Evolutionary conservation across 352 stramenopile species (phyloP), one percentile per base, ranked within the genome.

Genomic region (Paralagenidium karlingii): DNA sequence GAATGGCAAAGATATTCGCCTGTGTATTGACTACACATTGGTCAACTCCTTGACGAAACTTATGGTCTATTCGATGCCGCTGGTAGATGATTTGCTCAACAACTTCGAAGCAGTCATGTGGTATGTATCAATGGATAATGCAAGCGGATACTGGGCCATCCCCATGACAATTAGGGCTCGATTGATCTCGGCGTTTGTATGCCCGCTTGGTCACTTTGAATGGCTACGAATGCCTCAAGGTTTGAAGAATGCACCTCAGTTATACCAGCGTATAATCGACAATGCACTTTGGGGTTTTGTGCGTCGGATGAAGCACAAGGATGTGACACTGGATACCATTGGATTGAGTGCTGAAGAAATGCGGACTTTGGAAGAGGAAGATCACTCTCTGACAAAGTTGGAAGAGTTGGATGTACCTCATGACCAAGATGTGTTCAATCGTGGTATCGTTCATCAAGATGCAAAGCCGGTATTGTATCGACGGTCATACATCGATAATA

Each of bases 1-100:
- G 22, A 57, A 57, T 30, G 24, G 34, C 1, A 29, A 47, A 6
- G 49, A 57, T 28, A 52, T 52, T 13, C 20, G 38, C 3, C 24
- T 57, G 10, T 52, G 49, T 24, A 57, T 57, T 20, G 49, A 58
- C 24, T 53, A 53, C 27, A 18, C 26, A 0, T n/a, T 40, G 5
- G 37, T 48, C 3, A 58, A 51, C 24, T n/a, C 20, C 13, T 24
- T 51, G 2, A 51, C 40, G 13, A 30, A 42, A 16, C 42, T 55
- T 2, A 55, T 55, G 42, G 16, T 21, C 1, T 55, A 50, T 18
- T 38, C 48, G 9, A n/a, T 55, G 21, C 48, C 42, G 1, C n/a
- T 55, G 5, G 43, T 55, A n/a, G 22, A 39, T 20, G 27, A 55
- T 5, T 24, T 55, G 2, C 32, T 55, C 3, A n/a, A 12, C 2